Percentiles rank a stretch among this genome's conserved stretches.
Evolutionary conservation across 2,329 filamentous ascomycete species (phyloP).

Genomic region (Aspergillus pseudoterreus): DNA sequence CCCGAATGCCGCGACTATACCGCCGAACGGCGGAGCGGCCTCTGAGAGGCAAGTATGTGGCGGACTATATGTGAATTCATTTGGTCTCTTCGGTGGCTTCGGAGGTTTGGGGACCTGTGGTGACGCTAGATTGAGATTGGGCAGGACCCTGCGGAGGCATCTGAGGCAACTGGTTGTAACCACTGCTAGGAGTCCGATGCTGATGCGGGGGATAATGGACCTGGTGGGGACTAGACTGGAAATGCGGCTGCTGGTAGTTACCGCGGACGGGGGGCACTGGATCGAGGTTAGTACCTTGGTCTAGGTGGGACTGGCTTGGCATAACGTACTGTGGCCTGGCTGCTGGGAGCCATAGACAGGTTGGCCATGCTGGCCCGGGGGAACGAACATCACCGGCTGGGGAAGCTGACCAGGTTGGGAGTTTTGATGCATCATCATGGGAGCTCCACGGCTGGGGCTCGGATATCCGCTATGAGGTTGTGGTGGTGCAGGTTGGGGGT

Average conservation of each 20-base stretch:
- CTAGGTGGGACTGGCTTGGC: constrained; percentile 8
- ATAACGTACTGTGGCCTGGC: constrained; percentile 67
- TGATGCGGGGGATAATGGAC: constrained; percentile 56
- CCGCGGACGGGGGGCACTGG: constrained; percentile 58
- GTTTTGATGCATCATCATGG: constrained; percentile 92
- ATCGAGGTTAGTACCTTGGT: constrained; percentile 37
- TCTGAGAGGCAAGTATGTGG: no score
- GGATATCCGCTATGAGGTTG: constrained; percentile 70
- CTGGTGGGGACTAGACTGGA: constrained; percentile 63
- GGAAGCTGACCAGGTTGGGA: constrained; percentile 82
- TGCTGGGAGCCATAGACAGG: constrained; percentile 69
- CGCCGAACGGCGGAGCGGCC: no score
- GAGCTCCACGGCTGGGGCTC: constrained; percentile 80
- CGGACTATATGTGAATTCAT: constrained; percentile 29
- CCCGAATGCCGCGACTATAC: no score
- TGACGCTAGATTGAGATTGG: constrained; percentile 28
- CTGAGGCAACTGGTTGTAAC: constrained; percentile 48
- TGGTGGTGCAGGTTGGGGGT: constrained; percentile 51
- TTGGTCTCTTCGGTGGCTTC: constrained; percentile 47
- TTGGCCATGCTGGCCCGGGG: constrained; percentile 70
- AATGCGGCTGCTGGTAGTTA: constrained; percentile 61
- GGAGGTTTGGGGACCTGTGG: constrained; percentile 37
- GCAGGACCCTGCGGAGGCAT: constrained; percentile 44
- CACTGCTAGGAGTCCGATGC: constrained; percentile 55
- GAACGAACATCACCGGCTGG: constrained; percentile 69